Evolutionary conservation across 2,329 filamentous ascomycete species (phyloP), one percentile per base, ranked within the genome.

Genomic region (Trichoderma polysporum): DNA sequence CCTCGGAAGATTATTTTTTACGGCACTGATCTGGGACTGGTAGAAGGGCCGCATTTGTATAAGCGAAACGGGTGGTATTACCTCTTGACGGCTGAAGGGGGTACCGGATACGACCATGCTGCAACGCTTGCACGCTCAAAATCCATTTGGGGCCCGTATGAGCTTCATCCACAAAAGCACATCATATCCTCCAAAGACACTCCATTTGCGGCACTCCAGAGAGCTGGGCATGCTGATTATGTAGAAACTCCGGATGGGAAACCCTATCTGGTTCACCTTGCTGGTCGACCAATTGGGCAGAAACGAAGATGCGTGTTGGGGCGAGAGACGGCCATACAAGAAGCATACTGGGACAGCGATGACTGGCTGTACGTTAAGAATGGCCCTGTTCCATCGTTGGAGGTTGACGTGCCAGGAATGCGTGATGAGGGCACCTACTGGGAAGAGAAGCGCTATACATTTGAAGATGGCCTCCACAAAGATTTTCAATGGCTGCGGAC

Each of bases 341-440:
- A 88, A 70, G 85, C 83, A 0, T 84, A 81, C 73, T 89, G 87
- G 87, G 77, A 71, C 0, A 78, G 84, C 12, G 85, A 89, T 53
- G 86, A 86, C 71, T 89, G 87, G 87, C 79, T 88, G 4, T 88
- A 88, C 68, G 79, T 89, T 52, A 88, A 88, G 74, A 78, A 84
- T 64, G 86, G 86, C 0, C 85, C 85, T 0, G 79, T 85, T 10
- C 85, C 85, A 1, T 85, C 82, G 1, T 77, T 89, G 2, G 75
- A 78, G 61, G 84, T 87, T 33, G 82, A 86, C 13, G 74, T 87
- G 0, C 84, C 83, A 0, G 84, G 77, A 0, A 73, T 73, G 0
- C 77, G 80, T n/a, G 79, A 86, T 65, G 84, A 86, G 2, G 72
- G 70, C 0, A 67, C 69, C 4, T 87, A 86, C 76, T 87, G 85